Conservation (phyloP, 768 basidiomycete genomes). For the Suillus decipiens region DNA sequence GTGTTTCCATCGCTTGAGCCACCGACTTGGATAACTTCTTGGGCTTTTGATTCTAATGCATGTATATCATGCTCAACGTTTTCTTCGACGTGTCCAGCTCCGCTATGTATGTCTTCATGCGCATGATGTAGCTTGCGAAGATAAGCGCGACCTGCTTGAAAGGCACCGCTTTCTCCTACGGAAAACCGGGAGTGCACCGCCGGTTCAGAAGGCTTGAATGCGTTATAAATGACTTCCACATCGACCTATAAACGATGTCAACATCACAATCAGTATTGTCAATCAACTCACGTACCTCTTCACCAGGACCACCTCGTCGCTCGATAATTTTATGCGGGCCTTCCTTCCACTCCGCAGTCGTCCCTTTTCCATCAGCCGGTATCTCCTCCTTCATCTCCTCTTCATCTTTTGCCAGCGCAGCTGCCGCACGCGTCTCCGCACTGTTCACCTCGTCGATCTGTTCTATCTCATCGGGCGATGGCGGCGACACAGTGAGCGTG, state of each 20-base stretch:
- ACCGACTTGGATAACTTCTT: conserved; percentile 10
- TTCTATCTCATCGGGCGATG: conserved; percentile 13
- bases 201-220: conserved; percentile 23
- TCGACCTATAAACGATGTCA: conserved; percentile 49
- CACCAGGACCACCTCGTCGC: conserved; percentile 53
- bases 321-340: conserved; percentile 70
- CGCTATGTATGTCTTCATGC: conserved; percentile 22
- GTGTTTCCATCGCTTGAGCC: conserved; percentile 15
- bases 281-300: conserved; percentile 53
- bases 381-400: conserved; percentile 35
- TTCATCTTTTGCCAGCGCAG: conserved; percentile 16
- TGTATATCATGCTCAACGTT: conserved; percentile 19
- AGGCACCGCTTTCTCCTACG: conserved; percentile 5
- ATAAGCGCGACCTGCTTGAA: conserved; percentile 14
- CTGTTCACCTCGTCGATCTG: conserved; percentile 13
- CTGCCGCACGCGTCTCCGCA: conserved; percentile 15
- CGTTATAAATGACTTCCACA: conserved; percentile 60
- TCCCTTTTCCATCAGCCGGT: conserved; percentile 47
- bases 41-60: conserved; percentile 18
- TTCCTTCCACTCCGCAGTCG: conserved; percentile 63
- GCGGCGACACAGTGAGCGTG: conserved; percentile 9
- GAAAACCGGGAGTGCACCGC: conserved; percentile 8
- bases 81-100: conserved; percentile 26
- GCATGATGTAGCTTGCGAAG: conserved; percentile 20
- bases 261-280: conserved; percentile 10